These are phyloP conservation scores for Phytophthora multivora DNA, from an alignment of 352 stramenopile genomes.

Conservation along the genomic window DNA sequence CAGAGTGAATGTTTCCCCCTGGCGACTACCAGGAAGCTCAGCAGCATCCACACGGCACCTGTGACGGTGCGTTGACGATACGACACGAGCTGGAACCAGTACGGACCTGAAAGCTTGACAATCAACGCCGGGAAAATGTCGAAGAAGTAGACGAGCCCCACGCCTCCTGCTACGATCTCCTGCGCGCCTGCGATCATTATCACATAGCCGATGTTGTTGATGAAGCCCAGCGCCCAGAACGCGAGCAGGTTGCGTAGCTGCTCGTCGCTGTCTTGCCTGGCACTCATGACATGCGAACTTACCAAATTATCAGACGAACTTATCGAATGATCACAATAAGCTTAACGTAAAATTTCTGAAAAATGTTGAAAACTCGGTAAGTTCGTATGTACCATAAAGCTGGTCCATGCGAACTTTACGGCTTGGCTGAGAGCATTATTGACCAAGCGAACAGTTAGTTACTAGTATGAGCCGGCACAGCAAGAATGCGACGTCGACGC, in stretches of 20 bases:
- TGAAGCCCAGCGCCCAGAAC: slow-evolving; percentile 92
- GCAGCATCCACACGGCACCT: slow-evolving; percentile 78
- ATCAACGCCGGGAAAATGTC: slow-evolving; percentile 91
- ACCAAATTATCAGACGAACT: not conserved
- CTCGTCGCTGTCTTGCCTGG: slow-evolving; percentile 39
- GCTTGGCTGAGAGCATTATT: no score
- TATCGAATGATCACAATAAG: no score
- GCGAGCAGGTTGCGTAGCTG: slow-evolving; percentile 66
- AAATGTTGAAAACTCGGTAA: no score
- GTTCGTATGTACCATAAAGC: no score
- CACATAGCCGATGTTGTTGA: slow-evolving; percentile 95
- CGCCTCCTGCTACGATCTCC: slow-evolving; percentile 89
- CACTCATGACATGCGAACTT: slow-evolving; percentile 1
- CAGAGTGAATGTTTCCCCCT: slow-evolving; percentile 55
- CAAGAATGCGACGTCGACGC: slow-evolving; percentile 88
- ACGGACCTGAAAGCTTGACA: slow-evolving; percentile 90
- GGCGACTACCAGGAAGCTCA: slow-evolving; percentile 81
- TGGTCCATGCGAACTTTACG: no score
- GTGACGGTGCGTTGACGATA: slow-evolving; percentile 84
- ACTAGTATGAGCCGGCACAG: slow-evolving; percentile 82
- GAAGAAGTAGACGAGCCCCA: slow-evolving; percentile 92
- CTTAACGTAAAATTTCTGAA: no score
- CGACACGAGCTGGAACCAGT: slow-evolving; percentile 94
- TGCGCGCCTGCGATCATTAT: slow-evolving; percentile 95
- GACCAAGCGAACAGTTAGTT: not conserved